A percentile compares a stretch with the other conserved stretches of the same genome.
phyloP scores from a whole-genome alignment of 2,329 filamentous ascomycete species.

The Pyricularia pennisetigena region DNA sequence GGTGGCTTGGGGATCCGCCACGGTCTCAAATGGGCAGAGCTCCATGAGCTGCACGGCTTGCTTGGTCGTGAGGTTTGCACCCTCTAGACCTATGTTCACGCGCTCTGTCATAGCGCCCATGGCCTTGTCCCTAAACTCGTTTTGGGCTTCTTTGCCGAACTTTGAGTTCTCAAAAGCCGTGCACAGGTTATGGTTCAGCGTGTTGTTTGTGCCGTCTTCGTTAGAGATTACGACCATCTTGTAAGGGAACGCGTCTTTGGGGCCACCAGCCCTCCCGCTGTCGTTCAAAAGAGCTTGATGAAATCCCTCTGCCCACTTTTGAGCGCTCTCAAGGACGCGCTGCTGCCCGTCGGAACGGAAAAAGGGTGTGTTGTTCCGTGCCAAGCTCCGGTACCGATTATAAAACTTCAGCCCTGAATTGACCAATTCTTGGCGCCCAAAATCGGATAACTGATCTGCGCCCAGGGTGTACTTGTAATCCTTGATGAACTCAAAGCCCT shows the following conservation, averaged over 20 bases:
- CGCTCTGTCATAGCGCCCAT: slow-evolving; percentile 56
- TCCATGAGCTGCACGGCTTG: slow-evolving; percentile 75
- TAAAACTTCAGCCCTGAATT: slow-evolving; percentile 72
- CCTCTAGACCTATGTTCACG: slow-evolving; percentile 58
- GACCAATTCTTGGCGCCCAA: slow-evolving; percentile 60
- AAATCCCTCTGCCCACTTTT: slow-evolving; percentile 69
- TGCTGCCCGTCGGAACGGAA: slow-evolving; percentile 30
- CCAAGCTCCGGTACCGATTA: slow-evolving; percentile 56
- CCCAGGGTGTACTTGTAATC: slow-evolving; percentile 60
- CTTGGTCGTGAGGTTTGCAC: slow-evolving; percentile 50
- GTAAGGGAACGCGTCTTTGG: slow-evolving; percentile 33
- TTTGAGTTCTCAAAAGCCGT: slow-evolving; percentile 52
- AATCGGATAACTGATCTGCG: slow-evolving; percentile 42
- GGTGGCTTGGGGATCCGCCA: slow-evolving; percentile 46
- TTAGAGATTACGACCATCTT: slow-evolving; percentile 63
- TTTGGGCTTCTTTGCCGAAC: slow-evolving; percentile 40
- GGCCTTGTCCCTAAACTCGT: slow-evolving; percentile 53
- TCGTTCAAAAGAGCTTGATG: slow-evolving; percentile 40
- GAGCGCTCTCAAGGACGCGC: slow-evolving; percentile 45
- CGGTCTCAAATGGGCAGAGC: slow-evolving; percentile 74
- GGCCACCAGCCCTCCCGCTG: slow-evolving; percentile 15
- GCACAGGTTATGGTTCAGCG: slow-evolving; percentile 63
- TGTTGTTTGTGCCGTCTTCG: slow-evolving; percentile 61
- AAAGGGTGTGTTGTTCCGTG: slow-evolving; percentile 41
- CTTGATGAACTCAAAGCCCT: slow-evolving; percentile 59